These are phyloP conservation scores for Podochytrium sp. DNA, from an alignment of 192 early-diverging fungal genomes.

Conservation along the genomic window DNA sequence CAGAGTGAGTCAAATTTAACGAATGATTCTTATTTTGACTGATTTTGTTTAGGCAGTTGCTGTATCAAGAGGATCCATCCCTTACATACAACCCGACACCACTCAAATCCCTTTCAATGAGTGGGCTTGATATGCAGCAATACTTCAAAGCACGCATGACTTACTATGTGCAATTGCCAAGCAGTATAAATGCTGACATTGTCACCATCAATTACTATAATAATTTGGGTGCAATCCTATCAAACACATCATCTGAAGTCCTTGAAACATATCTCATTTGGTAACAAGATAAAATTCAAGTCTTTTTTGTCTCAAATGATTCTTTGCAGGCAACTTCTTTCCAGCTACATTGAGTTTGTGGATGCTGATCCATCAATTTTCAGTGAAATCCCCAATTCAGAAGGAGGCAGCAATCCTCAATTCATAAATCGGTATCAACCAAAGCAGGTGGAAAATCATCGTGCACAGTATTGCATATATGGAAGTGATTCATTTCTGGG, in stretches of 20 bases:
- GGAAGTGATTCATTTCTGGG: slow-evolving; percentile 13
- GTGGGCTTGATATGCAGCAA: background rate
- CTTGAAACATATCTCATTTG: slow-evolving; percentile 60
- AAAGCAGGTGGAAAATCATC: slow-evolving; percentile 52
- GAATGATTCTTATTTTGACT: background rate
- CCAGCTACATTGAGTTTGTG: slow-evolving; percentile 40
- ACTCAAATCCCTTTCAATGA: background rate
- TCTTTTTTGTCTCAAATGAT: too few species aligned
- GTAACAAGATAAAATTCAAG: too few species aligned
- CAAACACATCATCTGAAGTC: slow-evolving; percentile 34
- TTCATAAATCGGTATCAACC: slow-evolving; percentile 33
- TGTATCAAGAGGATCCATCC: background rate
- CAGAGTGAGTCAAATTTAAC: background rate
- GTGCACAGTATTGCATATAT: slow-evolving; percentile 32
- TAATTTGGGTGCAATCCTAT: background rate
- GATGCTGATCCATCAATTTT: slow-evolving; percentile 46
- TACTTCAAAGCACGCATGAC: background rate
- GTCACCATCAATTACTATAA: background rate
- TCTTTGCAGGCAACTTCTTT: too few species aligned
- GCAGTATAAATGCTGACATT: background rate
- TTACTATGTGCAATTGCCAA: background rate
- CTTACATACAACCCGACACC: background rate
- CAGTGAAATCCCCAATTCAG: slow-evolving; percentile 33
- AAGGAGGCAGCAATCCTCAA: slow-evolving; percentile 27
- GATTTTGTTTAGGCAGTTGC: background rate